Conservation (phyloP, 2,329 filamentous ascomycete genomes). For the Delphinella strobiligena region DNA sequence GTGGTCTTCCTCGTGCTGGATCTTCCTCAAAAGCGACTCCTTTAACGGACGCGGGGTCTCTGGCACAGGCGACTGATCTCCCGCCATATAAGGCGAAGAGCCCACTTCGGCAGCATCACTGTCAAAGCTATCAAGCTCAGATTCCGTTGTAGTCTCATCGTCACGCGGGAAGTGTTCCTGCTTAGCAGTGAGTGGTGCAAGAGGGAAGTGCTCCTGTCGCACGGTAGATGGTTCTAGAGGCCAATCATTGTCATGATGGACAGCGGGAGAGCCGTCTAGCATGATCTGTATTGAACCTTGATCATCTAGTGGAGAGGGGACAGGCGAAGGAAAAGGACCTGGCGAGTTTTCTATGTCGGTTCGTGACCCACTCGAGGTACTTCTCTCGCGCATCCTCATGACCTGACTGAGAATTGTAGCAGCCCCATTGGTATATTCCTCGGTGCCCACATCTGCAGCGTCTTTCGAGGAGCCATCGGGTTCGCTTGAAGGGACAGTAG, state of each 20-base stretch:
- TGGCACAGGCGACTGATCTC: slow-evolving; percentile 11
- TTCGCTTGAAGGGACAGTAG: background rate
- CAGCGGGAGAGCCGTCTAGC: slow-evolving; percentile 16
- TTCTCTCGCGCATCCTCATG: slow-evolving; percentile 21
- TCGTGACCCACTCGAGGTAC: slow-evolving; percentile 16
- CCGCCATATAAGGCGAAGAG: slow-evolving; percentile 6
- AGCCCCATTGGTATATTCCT: background rate
- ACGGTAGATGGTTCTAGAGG: background rate
- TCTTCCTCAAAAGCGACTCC: background rate
- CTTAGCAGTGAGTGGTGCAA: background rate
- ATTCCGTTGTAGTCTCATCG: background rate
- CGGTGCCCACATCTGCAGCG: too few species aligned
- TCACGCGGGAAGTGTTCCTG: background rate
- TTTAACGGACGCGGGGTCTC: slow-evolving; percentile 19
- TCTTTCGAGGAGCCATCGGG: too few species aligned
- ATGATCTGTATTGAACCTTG: slow-evolving; percentile 24
- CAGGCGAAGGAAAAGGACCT: slow-evolving; percentile 4
- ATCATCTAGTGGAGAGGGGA: slow-evolving; percentile 12
- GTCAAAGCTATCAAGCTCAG: slow-evolving; percentile 6
- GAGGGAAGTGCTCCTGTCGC: background rate
- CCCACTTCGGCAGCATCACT: slow-evolving; percentile 5
- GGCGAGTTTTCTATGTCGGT: slow-evolving; percentile 21
- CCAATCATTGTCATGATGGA: slow-evolving; percentile 8
- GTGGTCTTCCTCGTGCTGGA: slow-evolving; percentile 1
- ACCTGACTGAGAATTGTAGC: slow-evolving; percentile 14